A percentile compares a stretch with the other conserved stretches of the same genome.
Evolutionary conservation across 108 stramenopile species (phyloP).

Genomic region (Aureococcus anophagefferens): DNA sequence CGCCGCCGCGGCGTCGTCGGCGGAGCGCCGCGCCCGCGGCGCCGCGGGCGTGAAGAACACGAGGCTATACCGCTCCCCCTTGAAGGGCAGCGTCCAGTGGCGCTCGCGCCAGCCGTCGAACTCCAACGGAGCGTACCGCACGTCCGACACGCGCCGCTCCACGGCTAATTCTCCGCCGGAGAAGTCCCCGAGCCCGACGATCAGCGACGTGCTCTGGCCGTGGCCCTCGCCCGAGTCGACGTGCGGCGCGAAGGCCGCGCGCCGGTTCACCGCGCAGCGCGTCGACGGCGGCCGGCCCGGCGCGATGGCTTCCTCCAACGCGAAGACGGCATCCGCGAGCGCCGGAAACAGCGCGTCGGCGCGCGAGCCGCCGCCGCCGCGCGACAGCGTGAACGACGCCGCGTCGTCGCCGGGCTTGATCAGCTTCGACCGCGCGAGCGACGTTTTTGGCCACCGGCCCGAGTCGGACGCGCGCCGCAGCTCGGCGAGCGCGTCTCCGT

Average conservation of each 20-base stretch:
- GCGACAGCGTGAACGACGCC: conserved; percentile 67
- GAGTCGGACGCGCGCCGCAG: conserved; percentile 34
- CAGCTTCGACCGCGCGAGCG: conserved; percentile 47
- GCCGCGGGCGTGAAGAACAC: conserved; percentile 79
- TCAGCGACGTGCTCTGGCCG: conserved; percentile 67
- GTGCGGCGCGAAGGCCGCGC: conserved; percentile 82
- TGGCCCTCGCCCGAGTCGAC: conserved; percentile 72
- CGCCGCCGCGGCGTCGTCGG: not conserved
- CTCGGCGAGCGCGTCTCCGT: conserved; percentile 3
- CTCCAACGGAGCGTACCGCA: conserved; percentile 68
- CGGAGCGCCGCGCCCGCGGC: not conserved
- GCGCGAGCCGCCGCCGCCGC: conserved; percentile 57
- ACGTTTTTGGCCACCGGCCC: conserved; percentile 58
- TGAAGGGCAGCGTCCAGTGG: conserved; percentile 74
- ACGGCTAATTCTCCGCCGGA: conserved; percentile 65
- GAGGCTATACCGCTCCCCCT: conserved; percentile 72
- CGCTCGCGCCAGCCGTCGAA: conserved; percentile 82
- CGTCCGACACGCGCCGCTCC: conserved; percentile 55
- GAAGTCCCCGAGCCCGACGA: conserved; percentile 82
- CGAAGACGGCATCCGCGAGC: conserved; percentile 71
- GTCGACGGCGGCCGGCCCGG: conserved; percentile 63
- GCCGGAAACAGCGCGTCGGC: conserved; percentile 78
- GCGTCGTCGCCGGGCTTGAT: conserved; percentile 47
- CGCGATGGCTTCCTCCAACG: conserved; percentile 50
- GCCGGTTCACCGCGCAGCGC: conserved; percentile 77